These are phyloP conservation scores for Penicillium crystallinum DNA, from an alignment of 495 filamentous ascomycete species.

Conservation along the genomic window DNA sequence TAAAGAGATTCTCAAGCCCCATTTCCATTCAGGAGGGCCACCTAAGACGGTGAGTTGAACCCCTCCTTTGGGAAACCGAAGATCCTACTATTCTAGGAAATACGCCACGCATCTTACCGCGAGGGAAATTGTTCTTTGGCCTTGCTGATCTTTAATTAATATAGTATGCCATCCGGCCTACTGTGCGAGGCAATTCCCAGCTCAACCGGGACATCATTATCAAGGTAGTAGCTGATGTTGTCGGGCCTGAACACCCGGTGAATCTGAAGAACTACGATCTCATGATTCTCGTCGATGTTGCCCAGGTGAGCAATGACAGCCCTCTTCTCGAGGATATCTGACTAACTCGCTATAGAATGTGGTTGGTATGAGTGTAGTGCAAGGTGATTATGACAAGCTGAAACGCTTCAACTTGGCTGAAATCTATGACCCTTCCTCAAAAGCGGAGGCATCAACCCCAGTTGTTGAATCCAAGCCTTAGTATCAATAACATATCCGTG, in stretches of 20 bases:
- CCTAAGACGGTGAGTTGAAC: constrained; percentile 43
- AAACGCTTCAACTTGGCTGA: constrained; percentile 71
- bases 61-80: neutral
- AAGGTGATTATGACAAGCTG: constrained; percentile 60
- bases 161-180: constrained; percentile 88
- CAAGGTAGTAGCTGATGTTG: constrained; percentile 64
- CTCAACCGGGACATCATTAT: constrained; percentile 75
- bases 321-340: neutral
- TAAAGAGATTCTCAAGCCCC: constrained; percentile 59
- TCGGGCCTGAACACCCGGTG: constrained; percentile 70
- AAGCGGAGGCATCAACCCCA: constrained; percentile 5
- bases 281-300: constrained; percentile 83
- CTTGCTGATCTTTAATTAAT: constrained; percentile 9
- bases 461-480: constrained; percentile 1
- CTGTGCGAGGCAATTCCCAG: constrained; percentile 69
- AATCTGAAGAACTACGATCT: constrained; percentile 77
- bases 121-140: neutral
- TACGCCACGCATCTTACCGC: constrained; percentile 1
- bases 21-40: constrained; percentile 59
- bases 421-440: constrained; percentile 49
- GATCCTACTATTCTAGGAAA: constrained; percentile 2
- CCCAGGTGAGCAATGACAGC: constrained; percentile 57
- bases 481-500: neutral
- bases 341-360: constrained; percentile 51
- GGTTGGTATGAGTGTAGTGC: constrained; percentile 74